Conservation (phyloP, 805 yeast species). For the Kluyveromyces siamensis region DNA sequence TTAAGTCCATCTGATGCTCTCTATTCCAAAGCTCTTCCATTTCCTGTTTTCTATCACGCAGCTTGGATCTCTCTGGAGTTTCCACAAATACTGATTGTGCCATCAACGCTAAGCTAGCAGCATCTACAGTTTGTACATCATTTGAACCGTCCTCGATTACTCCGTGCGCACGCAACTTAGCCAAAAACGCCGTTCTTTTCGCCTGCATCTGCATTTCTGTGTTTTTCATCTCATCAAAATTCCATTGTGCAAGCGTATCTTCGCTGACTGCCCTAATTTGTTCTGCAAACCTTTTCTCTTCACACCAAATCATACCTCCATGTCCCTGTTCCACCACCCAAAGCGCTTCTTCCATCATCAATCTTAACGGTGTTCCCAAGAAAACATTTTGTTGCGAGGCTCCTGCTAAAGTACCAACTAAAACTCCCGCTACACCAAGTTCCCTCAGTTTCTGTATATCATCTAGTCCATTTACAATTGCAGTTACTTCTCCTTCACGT, state of each 20-base stretch:
- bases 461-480: conserved; percentile 50
- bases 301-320: conserved; percentile 20
- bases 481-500: conserved; percentile 24
- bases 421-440: conserved; percentile 63
- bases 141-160: background rate
- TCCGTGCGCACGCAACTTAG: conserved; percentile 14
- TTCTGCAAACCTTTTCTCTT: background rate
- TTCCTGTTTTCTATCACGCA: background rate
- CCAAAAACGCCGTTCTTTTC: conserved; percentile 9
- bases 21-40: background rate
- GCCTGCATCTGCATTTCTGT: background rate
- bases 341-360: conserved; percentile 63
- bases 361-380: conserved; percentile 70
- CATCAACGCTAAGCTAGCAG: conserved; percentile 8
- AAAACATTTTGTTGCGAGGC: conserved; percentile 94
- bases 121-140: background rate
- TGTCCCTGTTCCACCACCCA: conserved; percentile 44
- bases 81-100: conserved; percentile 20
- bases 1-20: background rate
- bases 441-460: conserved; percentile 47
- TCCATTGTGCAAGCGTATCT: background rate
- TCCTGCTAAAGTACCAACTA: conserved; percentile 74
- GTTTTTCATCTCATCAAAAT: background rate
- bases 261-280: background rate
- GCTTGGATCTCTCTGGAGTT: conserved; percentile 10